phyloP scores from a whole-genome alignment of 495 filamentous ascomycete genomes.

The Neurospora sp. region DNA sequence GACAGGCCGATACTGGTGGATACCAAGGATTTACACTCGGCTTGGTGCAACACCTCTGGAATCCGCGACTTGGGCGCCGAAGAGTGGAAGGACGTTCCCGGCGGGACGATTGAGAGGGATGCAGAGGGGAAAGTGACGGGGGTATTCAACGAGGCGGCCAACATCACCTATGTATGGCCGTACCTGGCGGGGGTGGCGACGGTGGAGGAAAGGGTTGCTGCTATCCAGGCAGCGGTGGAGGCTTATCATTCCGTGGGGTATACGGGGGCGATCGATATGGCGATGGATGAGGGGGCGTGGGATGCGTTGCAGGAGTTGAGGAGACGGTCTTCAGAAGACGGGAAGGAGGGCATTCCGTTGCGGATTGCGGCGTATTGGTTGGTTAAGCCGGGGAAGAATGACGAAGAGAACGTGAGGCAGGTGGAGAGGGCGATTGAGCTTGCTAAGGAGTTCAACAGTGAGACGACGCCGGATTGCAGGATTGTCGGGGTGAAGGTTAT shows the following conservation, averaged over 20 bases:
- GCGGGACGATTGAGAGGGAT: constrained; percentile 48
- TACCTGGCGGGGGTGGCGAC: constrained; percentile 42
- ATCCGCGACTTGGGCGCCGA: constrained; percentile 42
- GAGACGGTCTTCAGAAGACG: not conserved
- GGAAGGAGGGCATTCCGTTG: constrained; percentile 36
- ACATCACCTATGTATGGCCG: constrained; percentile 49
- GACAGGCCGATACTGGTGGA: constrained; percentile 51
- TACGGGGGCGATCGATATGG: constrained; percentile 59
- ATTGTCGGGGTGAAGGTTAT: constrained; percentile 61
- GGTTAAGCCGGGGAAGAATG: constrained; percentile 36
- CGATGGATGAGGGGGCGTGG: constrained; percentile 57
- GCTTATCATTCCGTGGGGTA: constrained; percentile 48
- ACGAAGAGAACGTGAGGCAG: constrained; percentile 35
- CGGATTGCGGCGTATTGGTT: constrained; percentile 57
- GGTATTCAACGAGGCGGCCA: constrained; percentile 48
- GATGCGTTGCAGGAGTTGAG: constrained; percentile 42
- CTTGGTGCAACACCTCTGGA: constrained; percentile 51
- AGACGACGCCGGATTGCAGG: constrained; percentile 42
- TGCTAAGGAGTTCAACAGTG: constrained; percentile 32
- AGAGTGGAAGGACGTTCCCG: constrained; percentile 40
- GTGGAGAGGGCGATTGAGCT: constrained; percentile 53
- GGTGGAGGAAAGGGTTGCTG: constrained; percentile 42
- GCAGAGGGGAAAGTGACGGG: constrained; percentile 41
- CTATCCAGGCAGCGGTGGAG: constrained; percentile 37
- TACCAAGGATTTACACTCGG: constrained; percentile 52